Conservation (phyloP, 2,329 filamentous ascomycete species). For the Talaromyces marneffei region DNA sequence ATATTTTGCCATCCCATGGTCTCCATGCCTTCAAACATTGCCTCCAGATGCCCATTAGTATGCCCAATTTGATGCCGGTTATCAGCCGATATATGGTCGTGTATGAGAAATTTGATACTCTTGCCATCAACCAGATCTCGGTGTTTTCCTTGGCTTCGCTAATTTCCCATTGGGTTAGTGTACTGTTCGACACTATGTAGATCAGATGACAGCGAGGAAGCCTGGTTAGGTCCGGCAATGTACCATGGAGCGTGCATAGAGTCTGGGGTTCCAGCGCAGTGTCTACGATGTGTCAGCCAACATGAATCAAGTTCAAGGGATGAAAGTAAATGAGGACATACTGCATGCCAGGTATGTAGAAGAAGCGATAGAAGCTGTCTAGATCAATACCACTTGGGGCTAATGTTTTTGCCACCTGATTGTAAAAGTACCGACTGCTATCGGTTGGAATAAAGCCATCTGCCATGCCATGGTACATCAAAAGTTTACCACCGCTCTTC, state of each 20-base stretch:
- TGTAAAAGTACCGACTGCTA: background rate
- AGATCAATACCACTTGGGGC: background rate
- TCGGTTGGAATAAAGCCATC: slow-evolving; percentile 12
- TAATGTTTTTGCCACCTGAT: background rate
- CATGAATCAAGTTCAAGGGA: background rate
- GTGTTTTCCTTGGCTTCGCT: too few species aligned
- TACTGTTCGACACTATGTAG: too few species aligned
- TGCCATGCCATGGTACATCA: slow-evolving; percentile 18
- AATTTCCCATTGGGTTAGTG: too few species aligned
- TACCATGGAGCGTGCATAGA: slow-evolving; percentile 13
- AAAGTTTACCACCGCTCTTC: slow-evolving; percentile 14
- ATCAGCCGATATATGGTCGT: too few species aligned
- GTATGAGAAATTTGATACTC: too few species aligned
- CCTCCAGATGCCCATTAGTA: too few species aligned
- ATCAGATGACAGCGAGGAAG: background rate
- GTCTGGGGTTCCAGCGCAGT: slow-evolving; percentile 5
- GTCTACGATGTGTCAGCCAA: background rate
- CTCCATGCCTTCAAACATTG: too few species aligned
- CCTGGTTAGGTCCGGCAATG: slow-evolving; percentile 9
- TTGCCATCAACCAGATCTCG: too few species aligned
- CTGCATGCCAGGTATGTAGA: slow-evolving; percentile 4
- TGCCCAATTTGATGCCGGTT: too few species aligned
- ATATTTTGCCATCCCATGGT: too few species aligned
- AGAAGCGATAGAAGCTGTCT: slow-evolving; percentile 6
- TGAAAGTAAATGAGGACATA: background rate